Evolutionary conservation across 169 alveolate species (phyloP).

Genomic region (Babesia bovis): DNA sequence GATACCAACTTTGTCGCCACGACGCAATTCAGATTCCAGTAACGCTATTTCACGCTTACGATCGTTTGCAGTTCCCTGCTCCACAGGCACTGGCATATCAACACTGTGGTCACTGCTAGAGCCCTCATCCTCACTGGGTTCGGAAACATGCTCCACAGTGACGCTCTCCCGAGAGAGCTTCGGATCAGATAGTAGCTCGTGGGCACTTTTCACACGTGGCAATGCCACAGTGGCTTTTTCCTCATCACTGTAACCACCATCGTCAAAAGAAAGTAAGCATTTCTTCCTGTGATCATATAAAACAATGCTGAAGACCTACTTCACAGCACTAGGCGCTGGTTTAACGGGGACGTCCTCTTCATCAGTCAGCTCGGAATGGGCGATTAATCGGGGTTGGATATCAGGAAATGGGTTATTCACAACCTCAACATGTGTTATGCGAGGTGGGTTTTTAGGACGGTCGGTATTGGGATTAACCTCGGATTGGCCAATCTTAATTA

Average conservation of each 20-base stretch:
- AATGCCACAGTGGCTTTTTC: conserved; percentile 1
- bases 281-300: conserved; percentile 42
- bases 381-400: conserved; percentile 67
- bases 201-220: conserved; percentile 52
- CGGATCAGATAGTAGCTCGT: conserved; percentile 52
- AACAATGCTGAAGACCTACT: neutral
- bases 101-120: conserved; percentile 3
- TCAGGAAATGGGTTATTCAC: conserved; percentile 75
- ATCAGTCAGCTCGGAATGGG: neutral
- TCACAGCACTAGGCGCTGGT: neutral
- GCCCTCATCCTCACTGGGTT: neutral
- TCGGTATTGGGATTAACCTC: conserved; percentile 70
- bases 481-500: conserved; percentile 70
- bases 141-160: neutral
- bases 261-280: conserved; percentile 66
- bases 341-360: conserved; percentile 23
- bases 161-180: conserved; percentile 30
- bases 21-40: conserved; percentile 12
- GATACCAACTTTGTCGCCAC: neutral
- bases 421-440: conserved; percentile 53
- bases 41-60: conserved; percentile 15
- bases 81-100: too few species aligned
- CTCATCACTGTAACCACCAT: conserved; percentile 24
- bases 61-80: conserved; percentile 9
- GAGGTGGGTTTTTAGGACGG: conserved; percentile 61